Conservation (phyloP, 208 protist genomes). For the Jaenimonas drosophilae region DNA sequence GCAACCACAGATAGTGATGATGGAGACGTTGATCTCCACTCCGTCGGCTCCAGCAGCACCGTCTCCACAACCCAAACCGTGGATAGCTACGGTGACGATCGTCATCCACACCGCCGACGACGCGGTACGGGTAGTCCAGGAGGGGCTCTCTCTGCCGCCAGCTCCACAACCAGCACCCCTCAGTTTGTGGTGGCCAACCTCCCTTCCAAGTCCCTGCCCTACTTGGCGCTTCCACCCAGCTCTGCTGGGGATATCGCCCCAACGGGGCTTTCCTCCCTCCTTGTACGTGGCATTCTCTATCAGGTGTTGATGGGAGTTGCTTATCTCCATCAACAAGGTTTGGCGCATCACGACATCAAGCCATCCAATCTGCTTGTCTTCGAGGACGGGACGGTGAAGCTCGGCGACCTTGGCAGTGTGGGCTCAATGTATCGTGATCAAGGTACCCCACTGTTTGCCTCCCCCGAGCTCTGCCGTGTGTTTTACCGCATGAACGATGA, state of each 20-base stretch:
- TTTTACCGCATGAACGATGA: constrained; percentile 32
- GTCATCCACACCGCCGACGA: background rate
- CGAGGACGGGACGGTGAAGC: constrained; percentile 59
- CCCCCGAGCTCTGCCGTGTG: constrained; percentile 74
- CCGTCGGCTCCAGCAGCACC: background rate
- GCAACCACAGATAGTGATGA: constrained; percentile 1
- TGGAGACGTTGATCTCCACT: background rate
- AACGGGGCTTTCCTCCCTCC: constrained; percentile 31
- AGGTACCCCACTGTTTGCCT: constrained; percentile 79
- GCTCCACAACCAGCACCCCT: background rate
- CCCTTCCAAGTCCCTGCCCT: background rate
- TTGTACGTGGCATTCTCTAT: constrained; percentile 65
- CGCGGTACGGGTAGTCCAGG: background rate
- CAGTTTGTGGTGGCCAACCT: background rate
- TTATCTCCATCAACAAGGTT: constrained; percentile 66
- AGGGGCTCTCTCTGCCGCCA: background rate
- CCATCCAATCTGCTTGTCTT: constrained; percentile 74
- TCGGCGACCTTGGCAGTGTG: constrained; percentile 65
- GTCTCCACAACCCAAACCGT: constrained; percentile 6
- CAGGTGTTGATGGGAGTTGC: constrained; percentile 57
- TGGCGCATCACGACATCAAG: constrained; percentile 85
- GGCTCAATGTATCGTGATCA: constrained; percentile 42
- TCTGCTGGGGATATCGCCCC: background rate
- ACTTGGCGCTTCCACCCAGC: background rate
- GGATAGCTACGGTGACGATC: constrained; percentile 5